These are phyloP conservation scores for Tetraselmis striata DNA, from an alignment of 139 green algal genomes.

Conservation along the genomic window DNA sequence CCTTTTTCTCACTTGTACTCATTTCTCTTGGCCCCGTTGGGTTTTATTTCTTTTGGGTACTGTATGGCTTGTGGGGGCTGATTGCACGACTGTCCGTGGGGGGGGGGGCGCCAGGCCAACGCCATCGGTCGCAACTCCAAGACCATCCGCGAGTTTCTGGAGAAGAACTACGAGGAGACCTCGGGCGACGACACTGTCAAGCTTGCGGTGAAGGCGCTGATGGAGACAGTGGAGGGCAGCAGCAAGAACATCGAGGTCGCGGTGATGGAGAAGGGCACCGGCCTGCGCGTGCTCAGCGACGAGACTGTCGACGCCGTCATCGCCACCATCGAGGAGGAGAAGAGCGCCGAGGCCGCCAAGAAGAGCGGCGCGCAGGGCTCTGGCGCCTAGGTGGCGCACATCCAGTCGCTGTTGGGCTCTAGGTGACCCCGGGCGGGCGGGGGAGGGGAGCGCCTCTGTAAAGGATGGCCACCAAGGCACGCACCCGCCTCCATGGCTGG, in stretches of 20 bases:
- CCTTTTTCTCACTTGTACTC: too few species aligned
- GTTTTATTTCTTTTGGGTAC: too few species aligned
- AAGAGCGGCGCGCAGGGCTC: background rate
- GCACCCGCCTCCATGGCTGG: too few species aligned
- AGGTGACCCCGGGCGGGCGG: too few species aligned
- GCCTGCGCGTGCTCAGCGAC: background rate
- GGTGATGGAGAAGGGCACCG: slow-evolving; percentile 6
- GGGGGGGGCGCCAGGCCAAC: slow-evolving; percentile 48
- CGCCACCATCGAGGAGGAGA: background rate
- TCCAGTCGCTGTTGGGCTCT: too few species aligned
- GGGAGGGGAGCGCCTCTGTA: too few species aligned
- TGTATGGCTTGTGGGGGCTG: background rate
- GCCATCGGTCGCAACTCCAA: slow-evolving; percentile 96
- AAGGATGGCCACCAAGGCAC: too few species aligned
- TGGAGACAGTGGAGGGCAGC: slow-evolving; percentile 77
- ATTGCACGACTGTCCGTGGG: background rate
- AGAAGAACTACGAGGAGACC: slow-evolving; percentile 90
- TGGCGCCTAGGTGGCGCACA: too few species aligned
- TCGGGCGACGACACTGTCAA: slow-evolving; percentile 77
- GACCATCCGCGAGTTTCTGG: slow-evolving; percentile 93
- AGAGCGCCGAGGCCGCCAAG: background rate
- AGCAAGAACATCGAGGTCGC: slow-evolving; percentile 58
- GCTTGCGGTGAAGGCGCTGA: slow-evolving; percentile 83
- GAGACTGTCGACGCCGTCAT: background rate
- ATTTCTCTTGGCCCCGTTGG: too few species aligned